Evolutionary conservation across 805 yeast species (phyloP), one percentile per base, ranked within the genome.

Genomic region (Nadsonia fulvescens): DNA sequence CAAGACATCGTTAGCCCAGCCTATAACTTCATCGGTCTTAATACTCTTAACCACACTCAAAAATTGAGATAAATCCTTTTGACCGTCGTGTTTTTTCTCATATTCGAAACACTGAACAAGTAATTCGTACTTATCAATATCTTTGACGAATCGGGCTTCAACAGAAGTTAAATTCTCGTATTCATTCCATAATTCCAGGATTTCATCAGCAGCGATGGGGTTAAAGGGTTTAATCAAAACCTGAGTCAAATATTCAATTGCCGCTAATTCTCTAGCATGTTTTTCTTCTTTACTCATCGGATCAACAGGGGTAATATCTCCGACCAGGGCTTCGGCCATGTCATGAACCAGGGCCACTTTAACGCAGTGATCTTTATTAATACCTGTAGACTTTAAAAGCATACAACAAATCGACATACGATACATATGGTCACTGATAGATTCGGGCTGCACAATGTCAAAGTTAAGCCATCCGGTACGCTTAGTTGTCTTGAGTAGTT

Each of bases 381-480:
- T 56, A 2, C 55, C 49, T n/a, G 50, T 48, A 26, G 61, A 51
- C 15, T 53, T 50, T 22, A 79, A 61, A 13, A 81, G 49, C 74
- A 82, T 66, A 12, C 86, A 59, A 22, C 81, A 67, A 12, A 83
- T 56, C 4, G 81, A 69, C 94, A 86, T 83, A 31, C 98, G 61
- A 46, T 86, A 83, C 93, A 83, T 83, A 49, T 86, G 95, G 50
- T 83, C 95, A n/a, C 79, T 65, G 27, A 82, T 81, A 27, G 76
- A 66, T 49, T 81, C 43, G 3, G 72, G 70, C 14, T 56, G 40
- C 2, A 57, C 57, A 10, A 57, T 44, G 7, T 66, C 62, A 41
- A 66, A 68, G 44, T 81, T 86, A 12, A 86, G 50, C 96, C 96
- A 86, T 2, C 98, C 98, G 1, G 98, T 86, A 46, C 98, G 63